Percentiles rank a stretch among this genome's conserved stretches.
Conservation (phyloP, 106 monocot species). For the Triglochin maritima region DNA sequence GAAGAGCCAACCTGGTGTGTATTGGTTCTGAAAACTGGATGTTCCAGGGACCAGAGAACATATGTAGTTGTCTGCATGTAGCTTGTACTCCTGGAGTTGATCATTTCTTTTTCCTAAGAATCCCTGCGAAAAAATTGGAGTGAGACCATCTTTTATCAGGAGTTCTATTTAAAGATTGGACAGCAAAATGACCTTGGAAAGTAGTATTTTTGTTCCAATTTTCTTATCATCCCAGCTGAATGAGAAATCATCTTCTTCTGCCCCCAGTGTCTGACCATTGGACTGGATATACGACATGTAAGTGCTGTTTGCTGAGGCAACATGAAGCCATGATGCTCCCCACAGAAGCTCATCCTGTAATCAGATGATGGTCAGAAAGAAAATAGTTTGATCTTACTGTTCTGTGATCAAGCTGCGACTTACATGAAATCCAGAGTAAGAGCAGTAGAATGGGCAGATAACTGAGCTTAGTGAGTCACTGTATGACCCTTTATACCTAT, state of each 20-base stretch:
- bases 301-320: constrained; percentile 27
- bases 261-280: constrained; percentile 53
- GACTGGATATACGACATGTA: constrained; percentile 59
- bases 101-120: constrained; percentile 43
- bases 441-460: constrained; percentile 84
- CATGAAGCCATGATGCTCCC: constrained; percentile 76
- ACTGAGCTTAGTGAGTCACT: constrained; percentile 63
- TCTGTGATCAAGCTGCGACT: not conserved
- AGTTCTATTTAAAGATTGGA: not conserved
- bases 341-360: constrained; percentile 71
- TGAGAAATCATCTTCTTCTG: constrained; percentile 53
- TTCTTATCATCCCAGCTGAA: constrained; percentile 88
- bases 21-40: constrained; percentile 48
- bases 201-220: constrained; percentile 51
- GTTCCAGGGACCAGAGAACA: constrained; percentile 64
- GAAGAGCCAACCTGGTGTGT: constrained; percentile 40
- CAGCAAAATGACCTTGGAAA: constrained; percentile 35
- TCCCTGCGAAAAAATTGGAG: constrained; percentile 11
- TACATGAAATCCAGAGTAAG: constrained; percentile 77
- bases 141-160: not conserved
- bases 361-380: not conserved
- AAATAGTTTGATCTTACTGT: not conserved
- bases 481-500: constrained; percentile 48
- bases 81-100: constrained; percentile 42
- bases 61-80: constrained; percentile 54